Conservation (phyloP, 305 asterid species). For the Fraxinus floribunda region DNA sequence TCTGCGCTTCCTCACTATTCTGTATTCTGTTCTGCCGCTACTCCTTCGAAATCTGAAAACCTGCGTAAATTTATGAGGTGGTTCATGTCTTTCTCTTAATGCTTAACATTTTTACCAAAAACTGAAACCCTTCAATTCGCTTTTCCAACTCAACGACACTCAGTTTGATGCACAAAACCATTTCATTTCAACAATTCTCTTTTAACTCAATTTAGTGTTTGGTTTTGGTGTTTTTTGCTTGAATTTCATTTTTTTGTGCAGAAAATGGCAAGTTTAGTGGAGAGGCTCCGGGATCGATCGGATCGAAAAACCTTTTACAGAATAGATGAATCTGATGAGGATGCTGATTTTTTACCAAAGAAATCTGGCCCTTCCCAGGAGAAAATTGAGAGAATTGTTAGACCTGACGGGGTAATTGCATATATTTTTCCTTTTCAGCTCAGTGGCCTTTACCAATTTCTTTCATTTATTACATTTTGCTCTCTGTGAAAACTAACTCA, state of each 20-base stretch:
- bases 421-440: background rate
- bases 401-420: constrained; percentile 67
- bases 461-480: background rate
- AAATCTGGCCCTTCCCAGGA: constrained; percentile 52
- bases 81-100: constrained; percentile 1
- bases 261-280: constrained; percentile 84
- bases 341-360: constrained; percentile 47
- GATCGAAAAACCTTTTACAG: constrained; percentile 76
- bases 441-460: constrained; percentile 1
- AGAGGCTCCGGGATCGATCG: constrained; percentile 86
- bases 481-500: background rate
- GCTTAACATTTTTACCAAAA: constrained; percentile 7
- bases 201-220: background rate
- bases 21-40: background rate
- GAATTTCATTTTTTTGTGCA: background rate
- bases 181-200: background rate
- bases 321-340: constrained; percentile 88
- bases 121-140: constrained; percentile 12
- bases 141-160: constrained; percentile 4
- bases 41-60: constrained; percentile 13
- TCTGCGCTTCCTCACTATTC: background rate
- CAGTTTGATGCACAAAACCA: background rate
- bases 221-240: background rate
- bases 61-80: background rate
- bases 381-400: constrained; percentile 51